phyloP scores from a whole-genome alignment of 1,284 basidiomycete species.

The Naganishia albida region DNA sequence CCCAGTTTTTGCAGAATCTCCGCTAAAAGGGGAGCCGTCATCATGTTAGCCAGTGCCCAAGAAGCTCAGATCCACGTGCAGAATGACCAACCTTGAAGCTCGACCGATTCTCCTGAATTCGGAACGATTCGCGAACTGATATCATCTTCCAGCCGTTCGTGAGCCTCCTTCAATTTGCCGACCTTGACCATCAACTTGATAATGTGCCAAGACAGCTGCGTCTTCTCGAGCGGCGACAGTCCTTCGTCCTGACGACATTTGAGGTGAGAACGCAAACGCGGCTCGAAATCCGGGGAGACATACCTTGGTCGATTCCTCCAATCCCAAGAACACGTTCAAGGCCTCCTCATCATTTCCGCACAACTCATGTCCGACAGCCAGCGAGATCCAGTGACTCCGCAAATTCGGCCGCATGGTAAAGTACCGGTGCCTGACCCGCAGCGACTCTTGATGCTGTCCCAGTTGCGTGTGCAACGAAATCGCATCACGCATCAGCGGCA shows the following conservation, averaged over 20 bases:
- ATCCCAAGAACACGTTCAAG: constrained; percentile 69
- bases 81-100: constrained; percentile 66
- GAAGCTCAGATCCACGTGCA: not conserved
- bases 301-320: constrained; percentile 57
- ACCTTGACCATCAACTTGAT: constrained; percentile 75
- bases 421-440: constrained; percentile 80
- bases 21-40: constrained; percentile 55
- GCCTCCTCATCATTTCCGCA: constrained; percentile 74
- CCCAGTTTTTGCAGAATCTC: constrained; percentile 69
- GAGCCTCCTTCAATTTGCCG: constrained; percentile 57
- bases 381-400: constrained; percentile 84
- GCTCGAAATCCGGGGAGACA: constrained; percentile 62
- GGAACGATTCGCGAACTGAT: constrained; percentile 68
- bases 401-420: constrained; percentile 78
- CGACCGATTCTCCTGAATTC: constrained; percentile 69
- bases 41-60: not conserved
- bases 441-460: constrained; percentile 75
- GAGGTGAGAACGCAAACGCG: constrained; percentile 58
- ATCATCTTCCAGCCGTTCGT: constrained; percentile 67
- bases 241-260: constrained; percentile 65
- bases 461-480: constrained; percentile 88
- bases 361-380: constrained; percentile 86
- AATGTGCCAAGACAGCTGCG: constrained; percentile 82
- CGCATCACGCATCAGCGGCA: constrained; percentile 89
- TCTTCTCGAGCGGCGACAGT: constrained; percentile 65